Evolutionary conservation across 1,139 yeast genomes (phyloP).

Genomic region (Candida neerlandica): DNA sequence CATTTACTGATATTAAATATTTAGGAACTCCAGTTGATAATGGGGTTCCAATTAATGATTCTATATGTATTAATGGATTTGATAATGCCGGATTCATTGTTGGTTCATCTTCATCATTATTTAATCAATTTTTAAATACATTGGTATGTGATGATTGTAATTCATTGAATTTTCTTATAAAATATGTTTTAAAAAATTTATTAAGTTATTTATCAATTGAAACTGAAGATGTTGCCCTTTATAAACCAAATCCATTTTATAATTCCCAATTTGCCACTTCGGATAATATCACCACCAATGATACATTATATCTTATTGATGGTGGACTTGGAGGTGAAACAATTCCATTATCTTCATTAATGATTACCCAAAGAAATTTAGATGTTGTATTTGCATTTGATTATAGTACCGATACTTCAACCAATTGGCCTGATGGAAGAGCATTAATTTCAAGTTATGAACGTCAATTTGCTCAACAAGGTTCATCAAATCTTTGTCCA

Average conservation of each 20-base stretch:
- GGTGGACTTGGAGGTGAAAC: slow-evolving; percentile 47
- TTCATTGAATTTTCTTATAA: slow-evolving; percentile 51
- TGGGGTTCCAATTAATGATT: slow-evolving; percentile 49
- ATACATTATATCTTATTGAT: slow-evolving; percentile 41
- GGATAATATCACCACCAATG: slow-evolving; percentile 28
- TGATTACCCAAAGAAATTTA: slow-evolving; percentile 37
- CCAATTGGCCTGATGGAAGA: slow-evolving; percentile 34
- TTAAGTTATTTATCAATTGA: slow-evolving; percentile 47
- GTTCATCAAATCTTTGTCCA: slow-evolving; percentile 66
- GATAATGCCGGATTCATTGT: slow-evolving; percentile 80
- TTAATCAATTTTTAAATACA: slow-evolving; percentile 67
- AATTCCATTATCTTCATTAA: slow-evolving; percentile 38
- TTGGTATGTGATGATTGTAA: slow-evolving; percentile 50
- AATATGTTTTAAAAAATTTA: slow-evolving; percentile 46
- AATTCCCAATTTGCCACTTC: slow-evolving; percentile 46
- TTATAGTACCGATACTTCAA: slow-evolving; percentile 34
- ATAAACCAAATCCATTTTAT: slow-evolving; percentile 54
- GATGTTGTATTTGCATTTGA: slow-evolving; percentile 44
- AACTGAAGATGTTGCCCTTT: slow-evolving; percentile 41
- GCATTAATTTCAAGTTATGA: slow-evolving; percentile 50
- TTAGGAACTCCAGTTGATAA: slow-evolving; percentile 61
- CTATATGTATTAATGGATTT: slow-evolving; percentile 61
- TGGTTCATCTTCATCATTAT: slow-evolving; percentile 82
- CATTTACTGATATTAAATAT: slow-evolving; percentile 40
- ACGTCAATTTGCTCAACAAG: slow-evolving; percentile 63